These are phyloP conservation scores for Trichoderma sp. DNA, from an alignment of 2,329 filamentous ascomycete species.

Conservation along the genomic window DNA sequence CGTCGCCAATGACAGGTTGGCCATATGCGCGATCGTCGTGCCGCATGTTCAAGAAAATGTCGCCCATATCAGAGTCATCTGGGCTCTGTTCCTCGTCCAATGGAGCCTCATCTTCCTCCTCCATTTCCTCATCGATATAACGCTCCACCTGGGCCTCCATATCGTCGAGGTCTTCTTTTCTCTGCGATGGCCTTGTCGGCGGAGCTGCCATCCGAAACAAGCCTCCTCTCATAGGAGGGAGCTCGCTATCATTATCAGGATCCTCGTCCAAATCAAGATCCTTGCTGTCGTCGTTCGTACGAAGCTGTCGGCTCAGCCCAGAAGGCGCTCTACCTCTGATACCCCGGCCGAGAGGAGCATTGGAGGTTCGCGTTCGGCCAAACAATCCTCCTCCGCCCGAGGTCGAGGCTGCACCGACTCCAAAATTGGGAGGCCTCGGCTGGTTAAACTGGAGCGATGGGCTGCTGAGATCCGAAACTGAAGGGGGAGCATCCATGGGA, in stretches of 20 bases:
- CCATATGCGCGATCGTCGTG: constrained; percentile 41
- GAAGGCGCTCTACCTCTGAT: constrained; percentile 50
- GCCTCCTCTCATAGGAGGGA: constrained; percentile 32
- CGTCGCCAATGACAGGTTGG: constrained; percentile 41
- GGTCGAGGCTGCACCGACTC: constrained; percentile 28
- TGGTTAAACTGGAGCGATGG: constrained; percentile 47
- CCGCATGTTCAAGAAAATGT: constrained; percentile 51
- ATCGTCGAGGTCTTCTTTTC: constrained; percentile 29
- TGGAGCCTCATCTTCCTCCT: constrained; percentile 32
- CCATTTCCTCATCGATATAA: constrained; percentile 38
- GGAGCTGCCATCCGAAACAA: constrained; percentile 32
- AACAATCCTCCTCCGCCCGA: constrained; percentile 39
- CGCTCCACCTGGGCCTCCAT: constrained; percentile 38
- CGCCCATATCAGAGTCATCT: constrained; percentile 42
- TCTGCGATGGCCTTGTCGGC: constrained; percentile 22
- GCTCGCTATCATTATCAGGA: constrained; percentile 35
- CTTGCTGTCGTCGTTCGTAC: constrained; percentile 30
- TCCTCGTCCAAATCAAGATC: constrained; percentile 30
- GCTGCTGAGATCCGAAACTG: constrained; percentile 53
- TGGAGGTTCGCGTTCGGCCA: constrained; percentile 36
- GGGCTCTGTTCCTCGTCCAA: constrained; percentile 40
- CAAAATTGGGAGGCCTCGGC: constrained; percentile 41
- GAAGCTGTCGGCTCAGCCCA: constrained; percentile 46
- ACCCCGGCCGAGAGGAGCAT: constrained; percentile 48
- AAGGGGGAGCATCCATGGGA: constrained; percentile 50